Conservation (phyloP, 73 alveolate species). For the Paraurostyla sp. region DNA sequence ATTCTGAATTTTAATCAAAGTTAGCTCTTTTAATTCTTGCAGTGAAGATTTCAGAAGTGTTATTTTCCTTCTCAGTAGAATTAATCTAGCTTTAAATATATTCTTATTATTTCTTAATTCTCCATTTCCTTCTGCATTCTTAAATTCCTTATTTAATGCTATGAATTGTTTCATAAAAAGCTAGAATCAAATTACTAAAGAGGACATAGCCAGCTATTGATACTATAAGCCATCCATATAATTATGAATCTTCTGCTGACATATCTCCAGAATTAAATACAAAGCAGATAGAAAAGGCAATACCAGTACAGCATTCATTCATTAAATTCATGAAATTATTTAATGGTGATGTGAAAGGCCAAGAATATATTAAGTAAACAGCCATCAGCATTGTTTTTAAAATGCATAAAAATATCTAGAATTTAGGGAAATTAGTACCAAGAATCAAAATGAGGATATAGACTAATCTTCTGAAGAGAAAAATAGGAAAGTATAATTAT, state of each 20-base stretch:
- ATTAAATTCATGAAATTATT: background rate
- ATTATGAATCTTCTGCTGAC: background rate
- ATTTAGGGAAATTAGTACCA: background rate
- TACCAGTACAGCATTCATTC: conserved; percentile 33
- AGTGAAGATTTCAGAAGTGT: too few species aligned
- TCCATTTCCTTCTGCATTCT: too few species aligned
- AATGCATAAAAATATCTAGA: background rate
- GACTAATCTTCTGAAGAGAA: conserved; percentile 17
- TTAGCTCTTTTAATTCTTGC: too few species aligned
- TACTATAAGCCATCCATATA: background rate
- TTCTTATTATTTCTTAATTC: too few species aligned
- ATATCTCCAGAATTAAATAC: background rate
- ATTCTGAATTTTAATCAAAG: too few species aligned
- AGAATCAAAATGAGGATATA: background rate
- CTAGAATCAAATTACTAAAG: background rate
- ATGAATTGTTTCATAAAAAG: background rate
- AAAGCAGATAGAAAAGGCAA: conserved; percentile 38
- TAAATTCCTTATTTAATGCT: too few species aligned
- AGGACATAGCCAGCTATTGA: background rate
- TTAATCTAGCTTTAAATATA: too few species aligned
- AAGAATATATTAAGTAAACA: background rate
- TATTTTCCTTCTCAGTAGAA: too few species aligned
- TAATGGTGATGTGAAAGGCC: background rate
- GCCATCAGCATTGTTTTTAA: conserved; percentile 6
- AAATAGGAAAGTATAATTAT: background rate